phyloP scores from a whole-genome alignment of 495 filamentous ascomycete species.

The Neurospora terricola region DNA sequence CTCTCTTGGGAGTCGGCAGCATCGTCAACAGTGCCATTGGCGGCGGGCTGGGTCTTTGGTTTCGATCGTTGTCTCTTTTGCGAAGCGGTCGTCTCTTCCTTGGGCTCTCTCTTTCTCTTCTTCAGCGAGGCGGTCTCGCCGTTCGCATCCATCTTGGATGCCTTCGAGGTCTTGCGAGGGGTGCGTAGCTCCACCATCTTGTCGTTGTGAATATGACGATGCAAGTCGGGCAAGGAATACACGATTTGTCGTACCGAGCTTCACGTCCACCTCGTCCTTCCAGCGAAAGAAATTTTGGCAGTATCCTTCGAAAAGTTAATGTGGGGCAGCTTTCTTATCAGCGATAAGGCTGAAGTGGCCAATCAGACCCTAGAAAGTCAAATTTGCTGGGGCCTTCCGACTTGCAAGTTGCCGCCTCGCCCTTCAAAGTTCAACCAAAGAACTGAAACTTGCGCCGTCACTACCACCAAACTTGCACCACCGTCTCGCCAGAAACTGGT shows the following conservation, averaged over 20 bases:
- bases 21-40: conserved; percentile 3
- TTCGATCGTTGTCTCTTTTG: conserved; percentile 22
- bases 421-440: neutral
- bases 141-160: conserved; percentile 13
- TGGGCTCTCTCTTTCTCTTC: conserved; percentile 24
- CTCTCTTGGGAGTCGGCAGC: neutral
- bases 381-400: conserved; percentile 8
- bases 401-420: neutral
- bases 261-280: neutral
- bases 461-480: neutral
- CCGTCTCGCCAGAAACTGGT: neutral
- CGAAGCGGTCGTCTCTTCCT: conserved; percentile 15
- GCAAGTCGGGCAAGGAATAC: neutral
- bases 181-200: neutral
- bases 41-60: conserved; percentile 7
- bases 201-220: neutral
- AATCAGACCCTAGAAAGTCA: conserved; percentile 9
- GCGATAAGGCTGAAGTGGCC: conserved; percentile 18
- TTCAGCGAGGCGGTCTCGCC: conserved; percentile 24
- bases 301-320: conserved; percentile 20
- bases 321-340: conserved; percentile 21
- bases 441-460: neutral
- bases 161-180: neutral
- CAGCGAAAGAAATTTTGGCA: conserved; percentile 26
- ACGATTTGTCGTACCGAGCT: neutral